Evolutionary conservation across 1,139 yeast species (phyloP).

Genomic region (Suhomyces taliae): DNA sequence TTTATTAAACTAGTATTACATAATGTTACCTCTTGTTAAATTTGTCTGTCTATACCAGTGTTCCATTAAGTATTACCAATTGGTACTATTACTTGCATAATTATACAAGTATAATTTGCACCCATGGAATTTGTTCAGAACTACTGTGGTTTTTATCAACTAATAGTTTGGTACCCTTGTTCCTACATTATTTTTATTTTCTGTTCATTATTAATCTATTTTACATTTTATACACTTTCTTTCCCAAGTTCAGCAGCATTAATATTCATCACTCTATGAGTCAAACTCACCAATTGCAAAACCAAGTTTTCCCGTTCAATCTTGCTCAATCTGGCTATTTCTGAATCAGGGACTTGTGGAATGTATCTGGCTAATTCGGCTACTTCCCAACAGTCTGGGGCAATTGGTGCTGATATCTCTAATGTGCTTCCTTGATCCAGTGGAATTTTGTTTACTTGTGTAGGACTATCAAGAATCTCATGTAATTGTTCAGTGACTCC

Average conservation of each 20-base stretch:
- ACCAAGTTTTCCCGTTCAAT: conserved; percentile 4
- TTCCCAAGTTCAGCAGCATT: background rate
- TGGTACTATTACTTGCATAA: too few species aligned
- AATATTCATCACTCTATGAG: conserved; percentile 6
- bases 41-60: too few species aligned
- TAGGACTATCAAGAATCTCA: background rate
- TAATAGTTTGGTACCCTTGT: background rate
- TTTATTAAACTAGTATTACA: too few species aligned
- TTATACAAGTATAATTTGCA: too few species aligned
- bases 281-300: conserved; percentile 4
- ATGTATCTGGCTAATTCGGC: background rate
- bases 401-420: background rate
- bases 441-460: background rate
- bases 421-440: background rate
- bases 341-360: conserved; percentile 14
- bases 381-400: background rate
- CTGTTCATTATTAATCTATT: background rate
- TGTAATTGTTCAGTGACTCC: background rate
- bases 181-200: background rate
- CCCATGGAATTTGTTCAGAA: too few species aligned
- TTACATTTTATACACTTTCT: background rate
- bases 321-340: conserved; percentile 18
- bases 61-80: too few species aligned
- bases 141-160: too few species aligned
- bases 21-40: too few species aligned